These are phyloP conservation scores for Amesomyces nigricolor DNA, from an alignment of 2,329 filamentous ascomycete genomes.

Conservation along the genomic window DNA sequence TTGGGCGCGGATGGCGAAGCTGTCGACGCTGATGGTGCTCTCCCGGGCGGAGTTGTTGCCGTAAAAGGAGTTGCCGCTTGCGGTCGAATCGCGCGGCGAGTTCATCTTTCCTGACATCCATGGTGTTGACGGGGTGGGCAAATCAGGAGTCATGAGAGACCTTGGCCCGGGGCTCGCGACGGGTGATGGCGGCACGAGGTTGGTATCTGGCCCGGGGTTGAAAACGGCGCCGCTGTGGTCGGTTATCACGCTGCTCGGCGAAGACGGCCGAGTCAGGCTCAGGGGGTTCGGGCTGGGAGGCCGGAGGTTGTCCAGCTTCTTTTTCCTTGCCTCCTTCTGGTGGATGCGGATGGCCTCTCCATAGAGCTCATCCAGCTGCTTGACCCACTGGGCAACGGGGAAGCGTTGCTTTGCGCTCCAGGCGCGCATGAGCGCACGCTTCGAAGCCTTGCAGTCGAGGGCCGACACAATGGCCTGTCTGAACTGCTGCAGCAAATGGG, in stretches of 20 bases:
- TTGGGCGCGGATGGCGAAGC: slow-evolving; percentile 26
- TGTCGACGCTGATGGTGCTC: slow-evolving; percentile 27
- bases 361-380: slow-evolving; percentile 59
- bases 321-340: slow-evolving; percentile 30
- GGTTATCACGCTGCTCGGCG: slow-evolving; percentile 18
- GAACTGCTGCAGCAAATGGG: slow-evolving; percentile 60
- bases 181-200: slow-evolving; percentile 17
- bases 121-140: slow-evolving; percentile 20
- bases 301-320: slow-evolving; percentile 24
- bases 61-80: slow-evolving; percentile 21
- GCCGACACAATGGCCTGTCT: slow-evolving; percentile 58
- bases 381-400: slow-evolving; percentile 61
- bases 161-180: slow-evolving; percentile 8
- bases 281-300: slow-evolving; percentile 10
- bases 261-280: slow-evolving; percentile 19
- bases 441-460: slow-evolving; percentile 49
- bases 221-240: slow-evolving; percentile 9
- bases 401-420: slow-evolving; percentile 60
- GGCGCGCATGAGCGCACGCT: slow-evolving; percentile 58
- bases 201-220: slow-evolving; percentile 17
- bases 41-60: slow-evolving; percentile 18
- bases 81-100: slow-evolving; percentile 22
- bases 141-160: slow-evolving; percentile 17
- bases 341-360: slow-evolving; percentile 51
- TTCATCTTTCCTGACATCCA: slow-evolving; percentile 19